Evolutionary conservation across 768 basidiomycete species (phyloP), one percentile per base, ranked within the genome.

Genomic region (Lactarius sp.): DNA sequence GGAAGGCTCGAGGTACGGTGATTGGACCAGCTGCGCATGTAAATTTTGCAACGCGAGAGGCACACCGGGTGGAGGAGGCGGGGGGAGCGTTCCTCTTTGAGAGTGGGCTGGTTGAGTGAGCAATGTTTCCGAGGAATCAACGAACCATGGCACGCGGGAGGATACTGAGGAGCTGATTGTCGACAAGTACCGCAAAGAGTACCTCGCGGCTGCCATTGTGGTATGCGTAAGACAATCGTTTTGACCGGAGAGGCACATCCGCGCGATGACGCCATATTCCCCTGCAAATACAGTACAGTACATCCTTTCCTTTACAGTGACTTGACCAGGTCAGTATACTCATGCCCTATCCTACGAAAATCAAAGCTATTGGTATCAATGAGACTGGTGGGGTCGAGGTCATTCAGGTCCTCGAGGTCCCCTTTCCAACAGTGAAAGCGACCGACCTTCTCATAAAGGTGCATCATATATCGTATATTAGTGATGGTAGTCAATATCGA

Each of bases 351-450:
- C 89, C 88, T 1, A 69, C 78, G 39, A 87, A 79, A 9, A 81
- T 88, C 70, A 80, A 88, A 50, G 92, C 89, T 3, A 84, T 92
- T 64, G 83, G 85, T 60, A 87, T 94, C 72, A 73, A 83, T 13
- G 81, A 84, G 80, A 83, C 78, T 7, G 96, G 95, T 7, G 90
- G 85, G 5, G 73, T 87, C 34, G 92, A 95, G 60, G 90, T 92
- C 42, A 78, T 95, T 44, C 80, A 90, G 70, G 85, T 86, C 71
- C 81, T 79, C 7, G 77, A 75, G 3, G 73, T 88, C 12, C 84
- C 88, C 0, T 88, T 93, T 68, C 90, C 91, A 1, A 73, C 78
- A 66, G 81, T 82, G 10, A 77, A 79, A 7, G 80, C 85, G 0
- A 81, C 77, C 3, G 81, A 94, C 72, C 73, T 94, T 59, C 76